Base-by-base conservation (phyloP, 805 yeast species). In the Monosporozyma aquatica region DNA sequence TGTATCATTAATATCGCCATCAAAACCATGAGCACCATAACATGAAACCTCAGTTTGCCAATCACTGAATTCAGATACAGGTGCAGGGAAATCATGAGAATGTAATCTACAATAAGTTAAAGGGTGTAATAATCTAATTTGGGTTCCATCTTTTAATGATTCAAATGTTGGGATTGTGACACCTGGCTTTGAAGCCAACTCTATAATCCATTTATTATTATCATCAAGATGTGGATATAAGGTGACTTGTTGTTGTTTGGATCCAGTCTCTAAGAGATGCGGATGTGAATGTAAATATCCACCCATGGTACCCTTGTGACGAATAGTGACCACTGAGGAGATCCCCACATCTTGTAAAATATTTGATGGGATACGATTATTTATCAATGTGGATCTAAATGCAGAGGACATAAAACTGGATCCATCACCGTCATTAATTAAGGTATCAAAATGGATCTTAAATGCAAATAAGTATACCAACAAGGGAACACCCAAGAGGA, bases 251-350 rank as follows among this genome's bases (percentile, higher is more conserved):
- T 84, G 94, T 64, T 84, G 94, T 55, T 81, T 75, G 6, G 94
- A 84, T 46, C 94, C 94, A 38, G 83, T 75, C 55, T 80, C 84
- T 54, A 80, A 82, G 51, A 68, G 64, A 54, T 76, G 79, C 43
- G 71, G 69, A 62, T 84, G 95, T n/a, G 90, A 82, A 61, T 84
- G 95, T 52, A 84, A 69, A 62, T 84, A 84, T 39, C 92, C 92
- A 50, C 89, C 92, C 52, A 71, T 72, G 28, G 90, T 80, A 48
- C 75, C 76, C 25, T 75, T 48, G 56, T 84, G 95, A 57, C 82
- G 81, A 30, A 84, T 50, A 28, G 87, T 70, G 23, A 84, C 72
- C 7, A 65, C 60, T 4, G 90, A 82, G 27, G 83, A 82, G 47
- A 78, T 76, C 50, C 92, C 92, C 37, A 84, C 89, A 40, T 77